Conservation (phyloP, 1,284 basidiomycete species). For the Golubevia pallescens region DNA sequence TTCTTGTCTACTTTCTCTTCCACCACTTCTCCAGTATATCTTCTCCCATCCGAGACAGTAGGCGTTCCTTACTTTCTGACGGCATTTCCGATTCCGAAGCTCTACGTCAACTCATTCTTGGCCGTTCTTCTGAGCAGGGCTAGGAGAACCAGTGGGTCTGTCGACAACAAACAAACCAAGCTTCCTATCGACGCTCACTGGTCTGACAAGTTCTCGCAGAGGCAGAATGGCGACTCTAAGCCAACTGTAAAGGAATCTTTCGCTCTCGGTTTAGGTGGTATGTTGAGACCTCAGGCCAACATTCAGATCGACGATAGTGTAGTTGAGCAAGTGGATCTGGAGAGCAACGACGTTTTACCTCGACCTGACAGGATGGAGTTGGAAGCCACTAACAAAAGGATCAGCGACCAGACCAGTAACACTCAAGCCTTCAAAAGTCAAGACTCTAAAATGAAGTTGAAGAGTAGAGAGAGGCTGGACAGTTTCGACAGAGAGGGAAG, state of each 20-base stretch:
- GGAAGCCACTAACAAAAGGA: no score
- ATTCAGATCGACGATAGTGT: not conserved
- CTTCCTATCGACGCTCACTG: not conserved
- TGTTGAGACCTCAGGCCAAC: not conserved
- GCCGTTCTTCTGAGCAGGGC: not conserved
- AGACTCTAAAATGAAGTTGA: no score
- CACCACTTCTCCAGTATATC: not conserved
- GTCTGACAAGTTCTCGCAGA: no score
- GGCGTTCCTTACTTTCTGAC: not conserved
- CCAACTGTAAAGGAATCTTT: not conserved
- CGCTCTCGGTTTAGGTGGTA: not conserved
- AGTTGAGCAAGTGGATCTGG: not conserved
- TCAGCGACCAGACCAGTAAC: no score
- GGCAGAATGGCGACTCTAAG: not conserved
- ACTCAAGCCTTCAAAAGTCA: no score
- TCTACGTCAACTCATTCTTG: not conserved
- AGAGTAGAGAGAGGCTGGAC: not conserved
- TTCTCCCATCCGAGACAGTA: not conserved
- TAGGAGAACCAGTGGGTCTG: not conserved
- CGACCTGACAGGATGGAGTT: no score
- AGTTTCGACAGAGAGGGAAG: not conserved
- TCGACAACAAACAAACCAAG: not conserved
- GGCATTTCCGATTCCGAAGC: not conserved
- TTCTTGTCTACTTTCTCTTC: not conserved
- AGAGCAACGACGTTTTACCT: no score